These are phyloP conservation scores for Populus deltoides DNA, from an alignment of 345 rosid species.

Conservation along the genomic window DNA sequence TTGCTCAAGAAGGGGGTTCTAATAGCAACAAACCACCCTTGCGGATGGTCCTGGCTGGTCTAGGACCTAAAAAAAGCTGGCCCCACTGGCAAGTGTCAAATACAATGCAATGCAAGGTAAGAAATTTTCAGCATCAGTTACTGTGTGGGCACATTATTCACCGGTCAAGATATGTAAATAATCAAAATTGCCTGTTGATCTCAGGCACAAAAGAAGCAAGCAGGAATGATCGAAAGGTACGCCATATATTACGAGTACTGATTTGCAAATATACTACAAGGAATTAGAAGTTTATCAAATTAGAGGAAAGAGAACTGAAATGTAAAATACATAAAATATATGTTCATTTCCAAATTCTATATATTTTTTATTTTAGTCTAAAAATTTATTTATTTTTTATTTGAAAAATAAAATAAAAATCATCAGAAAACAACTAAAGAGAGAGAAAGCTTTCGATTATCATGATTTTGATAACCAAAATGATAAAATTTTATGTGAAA, in stretches of 20 bases:
- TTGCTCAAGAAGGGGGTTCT: not conserved
- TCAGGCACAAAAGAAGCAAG: not conserved
- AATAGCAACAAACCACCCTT: not conserved
- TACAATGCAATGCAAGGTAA: not conserved
- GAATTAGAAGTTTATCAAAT: too few relatives aligned
- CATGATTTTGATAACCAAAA: too few relatives aligned
- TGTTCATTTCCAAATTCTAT: rapidly evolving
- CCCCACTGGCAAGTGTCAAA: not conserved
- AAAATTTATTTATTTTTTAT: too few relatives aligned
- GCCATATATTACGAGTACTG: too few relatives aligned
- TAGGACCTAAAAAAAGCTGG: constrained; percentile 2
- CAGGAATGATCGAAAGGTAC: not conserved
- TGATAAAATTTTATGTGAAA: rapidly evolving
- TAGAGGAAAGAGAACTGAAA: too few relatives aligned
- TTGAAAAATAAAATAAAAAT: too few relatives aligned
- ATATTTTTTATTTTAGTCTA: too few relatives aligned
- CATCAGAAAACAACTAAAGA: too few relatives aligned
- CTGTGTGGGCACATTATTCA: not conserved
- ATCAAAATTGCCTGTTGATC: not conserved
- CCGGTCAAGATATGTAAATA: not conserved
- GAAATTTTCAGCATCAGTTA: not conserved
- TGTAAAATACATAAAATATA: too few relatives aligned
- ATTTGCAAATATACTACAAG: too few relatives aligned
- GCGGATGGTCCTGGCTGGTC: not conserved
- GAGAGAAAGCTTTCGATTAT: too few relatives aligned